Evolutionary conservation across 495 filamentous ascomycete genomes (phyloP).

Genomic region (Daldinia grandis): DNA sequence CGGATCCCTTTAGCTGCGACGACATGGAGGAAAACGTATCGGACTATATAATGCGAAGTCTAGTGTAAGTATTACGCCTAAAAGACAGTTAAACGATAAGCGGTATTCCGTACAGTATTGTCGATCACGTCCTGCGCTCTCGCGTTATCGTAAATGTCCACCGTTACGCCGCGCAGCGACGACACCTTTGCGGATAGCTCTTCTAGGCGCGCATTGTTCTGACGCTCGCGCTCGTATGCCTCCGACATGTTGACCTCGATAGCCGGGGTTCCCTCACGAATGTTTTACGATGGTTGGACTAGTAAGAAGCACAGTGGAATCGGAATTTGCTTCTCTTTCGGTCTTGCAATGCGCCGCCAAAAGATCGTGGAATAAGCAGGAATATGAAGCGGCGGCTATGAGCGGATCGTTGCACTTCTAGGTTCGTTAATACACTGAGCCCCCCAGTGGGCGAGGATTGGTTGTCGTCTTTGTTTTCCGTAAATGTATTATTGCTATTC

Average conservation of each 20-base stretch:
- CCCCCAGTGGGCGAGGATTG: constrained; percentile 9
- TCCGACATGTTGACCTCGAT: constrained; percentile 75
- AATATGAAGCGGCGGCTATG: not conserved
- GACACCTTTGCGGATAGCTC: constrained; percentile 90
- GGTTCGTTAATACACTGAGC: not conserved
- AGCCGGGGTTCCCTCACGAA: not conserved
- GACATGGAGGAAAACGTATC: constrained; percentile 69
- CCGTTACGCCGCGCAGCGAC: constrained; percentile 92
- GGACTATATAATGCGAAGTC: constrained; percentile 41
- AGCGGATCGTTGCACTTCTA: constrained; percentile 5
- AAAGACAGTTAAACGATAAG: not conserved
- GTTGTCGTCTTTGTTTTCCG: constrained; percentile 33
- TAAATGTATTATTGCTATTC: constrained; percentile 18
- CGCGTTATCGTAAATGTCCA: constrained; percentile 97
- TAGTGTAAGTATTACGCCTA: constrained; percentile 1
- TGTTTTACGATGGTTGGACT: not conserved
- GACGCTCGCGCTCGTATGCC: constrained; percentile 92
- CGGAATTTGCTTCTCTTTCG: not conserved
- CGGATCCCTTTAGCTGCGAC: constrained; percentile 81
- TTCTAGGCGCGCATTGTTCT: constrained; percentile 95
- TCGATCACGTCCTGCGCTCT: constrained; percentile 87
- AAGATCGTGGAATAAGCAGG: not conserved
- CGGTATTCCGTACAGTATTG: constrained; percentile 68
- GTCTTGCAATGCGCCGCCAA: constrained; percentile 4
- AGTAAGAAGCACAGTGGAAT: not conserved